Evolutionary conservation across 495 filamentous ascomycete genomes (phyloP), one percentile per base, ranked within the genome.

Genomic region (Niebla homalea): DNA sequence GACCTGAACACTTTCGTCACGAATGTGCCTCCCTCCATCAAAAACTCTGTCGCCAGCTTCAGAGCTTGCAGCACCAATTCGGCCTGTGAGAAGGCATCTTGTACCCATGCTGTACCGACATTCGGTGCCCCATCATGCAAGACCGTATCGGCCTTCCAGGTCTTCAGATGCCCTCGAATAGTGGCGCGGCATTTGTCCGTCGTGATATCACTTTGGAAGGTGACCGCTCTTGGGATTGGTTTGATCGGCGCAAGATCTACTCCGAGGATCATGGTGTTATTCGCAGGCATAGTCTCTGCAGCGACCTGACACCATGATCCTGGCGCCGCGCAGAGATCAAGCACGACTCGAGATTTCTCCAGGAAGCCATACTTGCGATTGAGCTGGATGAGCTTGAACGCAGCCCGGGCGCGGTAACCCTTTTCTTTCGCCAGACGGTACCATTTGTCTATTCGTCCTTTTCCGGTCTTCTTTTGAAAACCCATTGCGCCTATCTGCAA

Each of bases 241-340:
- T 96, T 97, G 64, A 99, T 99, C 6, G 92, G 93, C 5, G 88
- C 76, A 12, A 99, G 74, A 74, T 99, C 92, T 62, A 97, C 88
- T 61, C 87, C 92, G 54, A 99, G 73, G 56, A 99, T 95, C 48
- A 97, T 75, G 65, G 83, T 87, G 63, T 85, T 85, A 15, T 48
- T 48, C 29, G 75, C 70, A 2, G 92, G 92, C 89, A 96, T 96
- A 37, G 80, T 84, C 74, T 96, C 89, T 59, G 88, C 85, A 32
- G 89, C 89, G 39, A 99, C 93, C 77, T 99, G 92, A 78, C 85
- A 93, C 92, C 92, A 99, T 68, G 89, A 95, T 67, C 92, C 92
- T 36, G 92, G 92, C 18, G 92, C 92, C 51, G 92, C 92, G 66
- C 92, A 99, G 52, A 99, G 84, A 81, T 99, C 92, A 53, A 99